A percentile compares a stretch with the other conserved stretches of the same genome.
Conservation (phyloP, 768 basidiomycete genomes). For the Mycena leptocephala region DNA sequence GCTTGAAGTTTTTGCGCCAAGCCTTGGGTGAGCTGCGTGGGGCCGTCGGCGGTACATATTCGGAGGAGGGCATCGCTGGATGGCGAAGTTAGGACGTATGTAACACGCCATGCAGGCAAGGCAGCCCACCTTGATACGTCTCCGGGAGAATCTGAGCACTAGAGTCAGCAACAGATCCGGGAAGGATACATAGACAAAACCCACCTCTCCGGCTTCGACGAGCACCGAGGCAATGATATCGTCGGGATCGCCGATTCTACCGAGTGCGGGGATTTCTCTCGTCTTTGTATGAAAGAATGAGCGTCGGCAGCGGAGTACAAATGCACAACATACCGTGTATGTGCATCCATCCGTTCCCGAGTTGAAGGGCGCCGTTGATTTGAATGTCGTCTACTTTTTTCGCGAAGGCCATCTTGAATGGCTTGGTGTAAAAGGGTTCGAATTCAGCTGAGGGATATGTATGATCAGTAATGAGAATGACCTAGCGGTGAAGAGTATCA, state of each 20-base stretch:
- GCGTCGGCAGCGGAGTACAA: not conserved
- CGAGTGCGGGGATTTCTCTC: slow-evolving; percentile 84
- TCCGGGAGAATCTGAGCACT: slow-evolving; percentile 70
- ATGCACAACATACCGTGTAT: slow-evolving; percentile 66
- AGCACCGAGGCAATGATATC: slow-evolving; percentile 87
- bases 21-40: slow-evolving; percentile 79
- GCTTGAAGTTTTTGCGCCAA: slow-evolving; percentile 65
- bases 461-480: not conserved
- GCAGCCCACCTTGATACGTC: slow-evolving; percentile 70
- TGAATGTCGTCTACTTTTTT: slow-evolving; percentile 79
- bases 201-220: slow-evolving; percentile 78
- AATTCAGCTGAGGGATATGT: slow-evolving; percentile 66
- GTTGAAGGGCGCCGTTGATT: slow-evolving; percentile 74
- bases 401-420: slow-evolving; percentile 67
- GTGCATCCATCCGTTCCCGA: slow-evolving; percentile 90
- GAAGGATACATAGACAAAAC: slow-evolving; percentile 25
- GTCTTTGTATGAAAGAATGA: slow-evolving; percentile 60
- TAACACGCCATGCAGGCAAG: not conserved
- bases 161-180: not conserved
- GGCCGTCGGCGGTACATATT: slow-evolving; percentile 82
- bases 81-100: not conserved
- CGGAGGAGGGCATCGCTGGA: slow-evolving; percentile 84
- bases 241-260: slow-evolving; percentile 86
- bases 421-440: slow-evolving; percentile 73
- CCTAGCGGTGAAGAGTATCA: not conserved